Conservation (phyloP, 2,329 filamentous ascomycete species). For the Dendrostoma leiphaemia region DNA sequence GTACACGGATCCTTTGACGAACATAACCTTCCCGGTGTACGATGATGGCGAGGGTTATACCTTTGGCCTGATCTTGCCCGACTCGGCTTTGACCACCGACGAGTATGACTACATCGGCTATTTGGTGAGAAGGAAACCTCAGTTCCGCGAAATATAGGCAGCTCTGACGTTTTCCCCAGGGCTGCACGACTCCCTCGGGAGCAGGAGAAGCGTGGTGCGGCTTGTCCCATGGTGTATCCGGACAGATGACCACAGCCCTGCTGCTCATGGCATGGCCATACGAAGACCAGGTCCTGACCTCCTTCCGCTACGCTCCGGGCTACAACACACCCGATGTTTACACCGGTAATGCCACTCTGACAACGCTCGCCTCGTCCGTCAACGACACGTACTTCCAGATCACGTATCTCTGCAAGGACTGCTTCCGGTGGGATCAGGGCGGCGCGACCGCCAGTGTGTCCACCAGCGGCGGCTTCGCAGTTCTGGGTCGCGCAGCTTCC, state of each 20-base stretch:
- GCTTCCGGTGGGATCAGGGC: slow-evolving; percentile 45
- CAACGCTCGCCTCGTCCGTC: slow-evolving; percentile 51
- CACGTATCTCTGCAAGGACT: slow-evolving; percentile 58
- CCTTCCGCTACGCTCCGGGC: slow-evolving; percentile 51
- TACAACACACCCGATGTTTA: slow-evolving; percentile 56
- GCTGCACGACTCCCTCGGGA: slow-evolving; percentile 13
- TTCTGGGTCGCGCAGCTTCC: slow-evolving; percentile 51
- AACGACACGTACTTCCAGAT: slow-evolving; percentile 55
- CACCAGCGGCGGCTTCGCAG: slow-evolving; percentile 27
- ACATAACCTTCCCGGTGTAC: slow-evolving; percentile 13
- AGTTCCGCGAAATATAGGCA: no score
- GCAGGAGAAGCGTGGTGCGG: slow-evolving; percentile 10
- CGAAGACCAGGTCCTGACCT: slow-evolving; percentile 45
- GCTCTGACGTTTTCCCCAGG: background rate
- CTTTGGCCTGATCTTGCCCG: slow-evolving; percentile 11
- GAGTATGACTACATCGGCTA: slow-evolving; percentile 14
- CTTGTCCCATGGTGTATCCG: slow-evolving; percentile 10
- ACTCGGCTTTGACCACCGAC: slow-evolving; percentile 7
- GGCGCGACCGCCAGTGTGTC: slow-evolving; percentile 38
- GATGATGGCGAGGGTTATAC: slow-evolving; percentile 10
- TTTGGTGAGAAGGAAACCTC: background rate
- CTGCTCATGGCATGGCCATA: slow-evolving; percentile 53
- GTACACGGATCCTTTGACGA: slow-evolving; percentile 10
- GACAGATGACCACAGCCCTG: slow-evolving; percentile 49
- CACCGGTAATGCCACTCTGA: slow-evolving; percentile 55